Base-by-base conservation (phyloP, 2,329 filamentous ascomycete species). In the Aphanocladium album region DNA sequence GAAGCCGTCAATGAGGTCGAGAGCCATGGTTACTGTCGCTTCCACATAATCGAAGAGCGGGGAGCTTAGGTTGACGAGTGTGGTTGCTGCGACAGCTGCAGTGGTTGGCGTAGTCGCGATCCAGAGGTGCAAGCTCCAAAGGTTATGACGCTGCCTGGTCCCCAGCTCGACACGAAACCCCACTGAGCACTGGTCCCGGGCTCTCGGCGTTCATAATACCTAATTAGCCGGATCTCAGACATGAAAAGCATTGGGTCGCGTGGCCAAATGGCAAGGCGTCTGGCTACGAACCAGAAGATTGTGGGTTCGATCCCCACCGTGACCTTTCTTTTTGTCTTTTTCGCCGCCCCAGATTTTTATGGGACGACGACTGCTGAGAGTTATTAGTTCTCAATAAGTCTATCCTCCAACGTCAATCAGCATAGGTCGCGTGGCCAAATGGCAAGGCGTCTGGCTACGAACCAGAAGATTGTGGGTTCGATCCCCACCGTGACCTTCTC, bases 1-100 rank as follows among this genome's bases (percentile, higher is more conserved):
- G 79, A 93, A 91, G 79, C 89, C 89, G 78, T 85, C 86, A 62
- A 67, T 69, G 58, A 69, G 66, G 68, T 74, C 70, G 66, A 76
- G 69, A 60, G 73, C 72, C 74, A 76, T 76, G 63, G 60, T 65
- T 62, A 56, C 30, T 23, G 6, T 25, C 23, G 35, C 17, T 21
- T 49, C 50, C 39, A 45, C 60, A 62, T 51, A 53, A 30, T 37
- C 21, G 6, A 56, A 16, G 53, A 12, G 45, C 45, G 11, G 21
- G 17, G 21, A 14, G 23, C 5, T 9, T 27, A 11, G 11, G 25
- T 39, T 21, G 47, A 19, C 39, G 9, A 45, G 41, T 53, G 33
- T 41, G 43, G 52, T 61, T n/a, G 49, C 25, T 39, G 47, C 12
- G 39, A 35, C 23, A 57, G 25, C 46, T 39, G 33, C 37, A 17